phyloP scores from a whole-genome alignment of 352 stramenopile species.

The Globisporangium abappressorium region DNA sequence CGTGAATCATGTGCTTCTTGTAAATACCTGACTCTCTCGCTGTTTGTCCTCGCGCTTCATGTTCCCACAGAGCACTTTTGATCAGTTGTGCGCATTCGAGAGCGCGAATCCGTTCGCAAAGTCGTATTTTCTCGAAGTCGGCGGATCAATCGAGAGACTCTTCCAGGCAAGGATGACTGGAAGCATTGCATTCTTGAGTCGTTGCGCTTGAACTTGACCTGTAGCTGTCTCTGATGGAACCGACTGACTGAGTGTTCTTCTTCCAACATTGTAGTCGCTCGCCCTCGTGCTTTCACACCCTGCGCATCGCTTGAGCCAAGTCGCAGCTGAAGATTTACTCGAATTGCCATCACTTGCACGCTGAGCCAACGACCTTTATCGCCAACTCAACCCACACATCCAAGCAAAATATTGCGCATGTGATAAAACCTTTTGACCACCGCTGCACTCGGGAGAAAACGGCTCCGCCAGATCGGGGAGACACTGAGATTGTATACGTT shows the following conservation, averaged over 20 bases:
- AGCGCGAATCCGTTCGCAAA: slow-evolving; percentile 40
- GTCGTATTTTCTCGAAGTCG: slow-evolving; percentile 50
- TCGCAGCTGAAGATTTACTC: slow-evolving; percentile 41
- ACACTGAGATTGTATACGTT: slow-evolving; percentile 21
- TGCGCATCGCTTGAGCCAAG: slow-evolving; percentile 45
- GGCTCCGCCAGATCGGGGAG: neutral
- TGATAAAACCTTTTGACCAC: neutral
- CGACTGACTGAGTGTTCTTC: neutral
- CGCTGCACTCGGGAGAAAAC: neutral
- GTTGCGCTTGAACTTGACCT: slow-evolving; percentile 11
- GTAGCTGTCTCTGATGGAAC: neutral
- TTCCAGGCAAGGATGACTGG: slow-evolving; percentile 41
- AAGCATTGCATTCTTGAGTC: neutral
- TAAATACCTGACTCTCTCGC: neutral
- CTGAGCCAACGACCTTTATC: neutral
- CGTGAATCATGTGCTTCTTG: neutral
- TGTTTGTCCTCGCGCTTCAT: neutral
- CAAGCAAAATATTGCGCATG: neutral
- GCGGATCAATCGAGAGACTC: slow-evolving; percentile 45
- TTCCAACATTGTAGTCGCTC: slow-evolving; percentile 25
- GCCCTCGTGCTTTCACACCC: slow-evolving; percentile 45
- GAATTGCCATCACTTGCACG: slow-evolving; percentile 16
- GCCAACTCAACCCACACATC: neutral
- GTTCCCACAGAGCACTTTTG: slow-evolving; percentile 24
- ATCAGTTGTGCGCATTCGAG: slow-evolving; percentile 46